These are phyloP conservation scores for Hygrophoropsis aurantiaca DNA, from an alignment of 768 basidiomycete species.

Conservation along the genomic window DNA sequence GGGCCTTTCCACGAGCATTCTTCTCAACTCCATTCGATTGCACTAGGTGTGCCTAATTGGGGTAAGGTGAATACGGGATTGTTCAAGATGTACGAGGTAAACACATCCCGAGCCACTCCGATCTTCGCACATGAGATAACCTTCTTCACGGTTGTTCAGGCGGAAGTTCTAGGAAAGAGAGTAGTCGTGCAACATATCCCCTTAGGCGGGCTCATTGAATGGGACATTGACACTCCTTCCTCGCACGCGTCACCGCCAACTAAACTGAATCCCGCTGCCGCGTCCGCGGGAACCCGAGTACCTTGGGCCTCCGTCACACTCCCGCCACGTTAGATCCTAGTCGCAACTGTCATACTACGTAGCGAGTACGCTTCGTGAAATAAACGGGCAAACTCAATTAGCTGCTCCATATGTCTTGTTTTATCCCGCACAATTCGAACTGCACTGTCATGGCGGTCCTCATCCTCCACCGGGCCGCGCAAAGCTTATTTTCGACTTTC, in stretches of 20 bases:
- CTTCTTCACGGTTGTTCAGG: constrained; percentile 40
- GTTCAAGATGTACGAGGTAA: constrained; percentile 93
- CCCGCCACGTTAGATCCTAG: neutral
- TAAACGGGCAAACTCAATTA: no score
- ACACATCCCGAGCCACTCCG: constrained; percentile 16
- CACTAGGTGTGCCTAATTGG: constrained; percentile 87
- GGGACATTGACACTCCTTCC: constrained; percentile 37
- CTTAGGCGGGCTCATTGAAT: constrained; percentile 77
- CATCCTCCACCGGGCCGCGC: no score
- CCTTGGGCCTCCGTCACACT: constrained; percentile 14
- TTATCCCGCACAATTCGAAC: no score
- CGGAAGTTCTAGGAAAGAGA: constrained; percentile 88
- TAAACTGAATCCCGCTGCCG: neutral
- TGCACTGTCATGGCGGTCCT: no score
- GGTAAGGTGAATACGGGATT: constrained; percentile 86
- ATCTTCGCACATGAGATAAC: neutral
- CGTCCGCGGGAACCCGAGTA: constrained; percentile 5
- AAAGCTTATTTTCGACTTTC: no score
- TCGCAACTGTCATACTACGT: no score
- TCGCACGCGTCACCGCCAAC: constrained; percentile 1
- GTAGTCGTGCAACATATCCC: constrained; percentile 97
- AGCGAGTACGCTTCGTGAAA: no score
- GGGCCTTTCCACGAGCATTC: constrained; percentile 94
- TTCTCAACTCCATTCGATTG: constrained; percentile 85
- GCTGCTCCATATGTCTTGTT: no score